Conservation (phyloP, 805 yeast genomes). For the Kuraishia ogatae region DNA sequence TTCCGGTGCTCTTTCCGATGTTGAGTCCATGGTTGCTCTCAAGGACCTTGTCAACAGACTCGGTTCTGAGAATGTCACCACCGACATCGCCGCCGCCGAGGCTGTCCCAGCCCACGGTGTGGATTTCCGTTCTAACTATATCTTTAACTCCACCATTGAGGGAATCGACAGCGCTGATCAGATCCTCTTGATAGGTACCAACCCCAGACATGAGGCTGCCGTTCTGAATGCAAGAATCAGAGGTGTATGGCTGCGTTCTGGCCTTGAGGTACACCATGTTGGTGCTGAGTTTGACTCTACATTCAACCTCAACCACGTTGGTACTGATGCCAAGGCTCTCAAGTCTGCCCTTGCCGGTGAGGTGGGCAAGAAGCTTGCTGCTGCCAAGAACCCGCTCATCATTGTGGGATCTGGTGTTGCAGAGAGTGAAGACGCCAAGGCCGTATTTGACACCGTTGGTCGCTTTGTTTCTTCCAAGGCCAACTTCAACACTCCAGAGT, state of each 20-base stretch:
- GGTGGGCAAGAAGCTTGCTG: conserved; percentile 56
- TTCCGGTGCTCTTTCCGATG: conserved; percentile 76
- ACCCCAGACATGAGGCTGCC: conserved; percentile 87
- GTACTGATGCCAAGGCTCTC: conserved; percentile 50
- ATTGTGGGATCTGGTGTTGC: conserved; percentile 75
- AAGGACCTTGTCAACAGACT: conserved; percentile 71
- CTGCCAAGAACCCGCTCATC: conserved; percentile 68
- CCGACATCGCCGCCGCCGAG: conserved; percentile 55
- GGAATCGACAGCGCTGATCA: conserved; percentile 82
- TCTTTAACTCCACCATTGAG: conserved; percentile 70
- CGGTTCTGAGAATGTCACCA: conserved; percentile 73
- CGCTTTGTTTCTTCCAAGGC: conserved; percentile 46
- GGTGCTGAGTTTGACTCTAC: conserved; percentile 78
- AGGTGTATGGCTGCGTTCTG: conserved; percentile 65
- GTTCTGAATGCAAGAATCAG: conserved; percentile 79
- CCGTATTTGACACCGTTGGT: conserved; percentile 51
- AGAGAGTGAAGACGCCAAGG: conserved; percentile 55
- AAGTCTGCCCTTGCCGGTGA: conserved; percentile 54
- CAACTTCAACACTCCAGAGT: conserved; percentile 58
- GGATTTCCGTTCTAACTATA: conserved; percentile 70
- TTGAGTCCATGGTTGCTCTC: conserved; percentile 73
- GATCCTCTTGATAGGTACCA: conserved; percentile 73
- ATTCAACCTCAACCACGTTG: conserved; percentile 55
- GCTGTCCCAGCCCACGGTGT: conserved; percentile 56
- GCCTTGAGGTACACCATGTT: conserved; percentile 59